Conservation (phyloP, 2,329 filamentous ascomycete genomes). For the Colletotrichum coccodes region DNA sequence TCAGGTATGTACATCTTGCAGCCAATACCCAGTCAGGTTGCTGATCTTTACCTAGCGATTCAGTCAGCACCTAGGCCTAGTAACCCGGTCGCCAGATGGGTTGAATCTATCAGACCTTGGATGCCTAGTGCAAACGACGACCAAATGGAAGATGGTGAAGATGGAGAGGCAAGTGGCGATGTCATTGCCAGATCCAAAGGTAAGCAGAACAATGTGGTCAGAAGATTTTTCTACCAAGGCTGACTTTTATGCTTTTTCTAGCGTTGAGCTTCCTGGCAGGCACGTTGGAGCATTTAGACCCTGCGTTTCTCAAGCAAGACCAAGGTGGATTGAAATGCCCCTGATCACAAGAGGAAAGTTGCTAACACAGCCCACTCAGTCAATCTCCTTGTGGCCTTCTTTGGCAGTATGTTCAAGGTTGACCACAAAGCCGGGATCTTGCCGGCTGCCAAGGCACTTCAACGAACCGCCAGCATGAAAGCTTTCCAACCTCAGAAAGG, state of each 20-base stretch:
- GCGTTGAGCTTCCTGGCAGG: slow-evolving; percentile 67
- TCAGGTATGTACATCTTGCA: slow-evolving; percentile 42
- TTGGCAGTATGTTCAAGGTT: slow-evolving; percentile 67
- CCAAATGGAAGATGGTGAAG: slow-evolving; percentile 47
- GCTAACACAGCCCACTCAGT: slow-evolving; percentile 43
- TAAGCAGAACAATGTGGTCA: slow-evolving; percentile 35
- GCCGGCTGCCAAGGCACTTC: slow-evolving; percentile 63
- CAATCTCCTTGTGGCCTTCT: slow-evolving; percentile 62
- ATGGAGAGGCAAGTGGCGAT: slow-evolving; percentile 56
- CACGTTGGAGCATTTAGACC: slow-evolving; percentile 60
- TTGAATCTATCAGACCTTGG: slow-evolving; percentile 65
- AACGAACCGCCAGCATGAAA: slow-evolving; percentile 59
- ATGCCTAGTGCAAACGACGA: slow-evolving; percentile 55
- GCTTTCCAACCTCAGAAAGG: slow-evolving; percentile 60
- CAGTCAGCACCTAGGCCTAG: slow-evolving; percentile 53
- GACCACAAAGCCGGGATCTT: slow-evolving; percentile 69
- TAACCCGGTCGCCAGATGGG: slow-evolving; percentile 63
- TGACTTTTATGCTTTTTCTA: slow-evolving; percentile 35
- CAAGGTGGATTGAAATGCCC: slow-evolving; percentile 52
- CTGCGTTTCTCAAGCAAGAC: slow-evolving; percentile 57
- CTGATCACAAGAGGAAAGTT: slow-evolving; percentile 52
- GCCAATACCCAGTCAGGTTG: not conserved
- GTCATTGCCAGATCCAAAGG: slow-evolving; percentile 65
- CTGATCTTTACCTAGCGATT: slow-evolving; percentile 50
- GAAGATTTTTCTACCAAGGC: not conserved